Evolutionary conservation across 768 basidiomycete genomes (phyloP).

Genomic region (Leccinum variicolor): DNA sequence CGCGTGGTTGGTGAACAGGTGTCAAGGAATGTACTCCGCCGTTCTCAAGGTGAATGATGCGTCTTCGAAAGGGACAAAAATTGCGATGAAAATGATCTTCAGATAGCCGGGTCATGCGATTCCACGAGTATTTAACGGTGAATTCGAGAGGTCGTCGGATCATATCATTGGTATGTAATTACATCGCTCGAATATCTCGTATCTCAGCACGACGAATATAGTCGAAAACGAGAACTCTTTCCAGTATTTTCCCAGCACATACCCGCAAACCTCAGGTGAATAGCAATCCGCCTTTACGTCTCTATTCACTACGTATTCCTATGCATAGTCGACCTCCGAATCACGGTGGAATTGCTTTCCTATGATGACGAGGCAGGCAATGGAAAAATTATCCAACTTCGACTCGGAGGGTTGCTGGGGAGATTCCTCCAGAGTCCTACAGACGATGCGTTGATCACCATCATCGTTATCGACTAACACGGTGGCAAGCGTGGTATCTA

Average conservation of each 20-base stretch:
- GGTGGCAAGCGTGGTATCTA: conserved; percentile 63
- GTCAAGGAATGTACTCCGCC: conserved; percentile 86
- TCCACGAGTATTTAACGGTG: conserved; percentile 42
- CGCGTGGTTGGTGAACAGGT: conserved; percentile 93
- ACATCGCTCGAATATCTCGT: neutral
- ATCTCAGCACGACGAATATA: too few relatives aligned
- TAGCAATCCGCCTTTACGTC: conserved; percentile 25
- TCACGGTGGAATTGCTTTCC: conserved; percentile 82
- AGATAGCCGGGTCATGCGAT: conserved; percentile 89
- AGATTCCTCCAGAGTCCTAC: conserved; percentile 82
- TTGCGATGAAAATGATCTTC: conserved; percentile 6
- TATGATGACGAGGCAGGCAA: conserved; percentile 83
- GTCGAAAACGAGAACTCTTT: too few relatives aligned
- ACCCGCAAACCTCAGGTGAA: conserved; percentile 33
- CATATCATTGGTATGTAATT: neutral
- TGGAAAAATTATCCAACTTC: conserved; percentile 38
- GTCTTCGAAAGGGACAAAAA: neutral
- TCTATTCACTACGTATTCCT: conserved; percentile 54
- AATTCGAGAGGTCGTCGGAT: neutral
- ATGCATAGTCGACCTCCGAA: conserved; percentile 86
- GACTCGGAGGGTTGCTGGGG: conserved; percentile 54
- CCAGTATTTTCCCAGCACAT: conserved; percentile 40
- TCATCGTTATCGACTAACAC: conserved; percentile 61
- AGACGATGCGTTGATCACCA: conserved; percentile 67
- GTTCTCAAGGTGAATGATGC: conserved; percentile 62